A percentile compares a stretch with the other conserved stretches of the same genome.
phyloP scores from a whole-genome alignment of 2,329 filamentous ascomycete genomes.

The Pseudogymnoascus sp. region DNA sequence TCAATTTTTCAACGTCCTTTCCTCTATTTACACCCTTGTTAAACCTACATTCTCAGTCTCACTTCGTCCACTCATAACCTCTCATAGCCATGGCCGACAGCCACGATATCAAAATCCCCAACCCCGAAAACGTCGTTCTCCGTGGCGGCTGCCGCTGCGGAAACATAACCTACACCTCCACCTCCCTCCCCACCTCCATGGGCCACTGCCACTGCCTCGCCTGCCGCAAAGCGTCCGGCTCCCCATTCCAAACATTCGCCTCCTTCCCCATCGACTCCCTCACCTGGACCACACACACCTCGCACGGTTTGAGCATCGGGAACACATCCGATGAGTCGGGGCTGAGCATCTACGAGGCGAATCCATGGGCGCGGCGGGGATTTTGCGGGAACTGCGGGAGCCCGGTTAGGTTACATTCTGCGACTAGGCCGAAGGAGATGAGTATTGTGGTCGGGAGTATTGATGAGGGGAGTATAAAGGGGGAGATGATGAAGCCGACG shows the following conservation, averaged over 20 bases:
- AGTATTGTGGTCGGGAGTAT: slow-evolving; percentile 34
- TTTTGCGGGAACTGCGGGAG: slow-evolving; percentile 39
- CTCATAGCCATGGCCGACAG: not conserved
- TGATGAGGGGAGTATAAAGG: slow-evolving; percentile 31
- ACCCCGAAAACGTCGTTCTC: slow-evolving; percentile 19
- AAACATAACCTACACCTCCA: slow-evolving; percentile 33
- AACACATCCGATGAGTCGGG: slow-evolving; percentile 10
- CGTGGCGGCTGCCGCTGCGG: slow-evolving; percentile 37
- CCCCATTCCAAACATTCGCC: slow-evolving; percentile 36
- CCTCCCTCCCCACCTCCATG: slow-evolving; percentile 28
- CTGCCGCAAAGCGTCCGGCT: slow-evolving; percentile 40
- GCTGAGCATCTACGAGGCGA: slow-evolving; percentile 29
- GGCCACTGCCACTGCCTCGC: slow-evolving; percentile 39
- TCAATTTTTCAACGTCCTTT: not conserved
- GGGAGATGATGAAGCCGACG: slow-evolving; percentile 23
- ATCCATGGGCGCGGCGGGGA: slow-evolving; percentile 30
- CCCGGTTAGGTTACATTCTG: slow-evolving; percentile 36
- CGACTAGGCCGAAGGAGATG: slow-evolving; percentile 26
- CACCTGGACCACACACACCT: slow-evolving; percentile 25
- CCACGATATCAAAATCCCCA: not conserved
- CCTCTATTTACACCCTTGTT: not conserved
- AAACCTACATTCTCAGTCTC: not conserved
- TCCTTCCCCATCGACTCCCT: slow-evolving; percentile 29
- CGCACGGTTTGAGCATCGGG: not conserved
- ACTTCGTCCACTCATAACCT: not conserved